Conservation (phyloP, 495 filamentous ascomycete genomes). For the Aspergillus nidulans region DNA sequence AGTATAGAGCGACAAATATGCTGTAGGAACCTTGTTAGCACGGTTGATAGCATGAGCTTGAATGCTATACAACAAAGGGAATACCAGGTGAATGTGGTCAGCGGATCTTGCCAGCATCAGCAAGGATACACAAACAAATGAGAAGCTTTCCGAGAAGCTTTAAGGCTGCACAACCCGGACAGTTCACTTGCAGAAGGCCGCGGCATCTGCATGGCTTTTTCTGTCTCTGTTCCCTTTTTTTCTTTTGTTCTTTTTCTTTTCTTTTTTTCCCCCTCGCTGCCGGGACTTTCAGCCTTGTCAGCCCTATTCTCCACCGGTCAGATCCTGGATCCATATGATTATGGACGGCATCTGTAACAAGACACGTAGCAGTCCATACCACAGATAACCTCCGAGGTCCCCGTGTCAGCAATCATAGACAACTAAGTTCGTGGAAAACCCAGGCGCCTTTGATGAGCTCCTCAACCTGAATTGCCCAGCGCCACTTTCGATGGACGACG, state of each 20-base stretch:
- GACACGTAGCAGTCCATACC: constrained; percentile 29
- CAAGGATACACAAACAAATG: background rate
- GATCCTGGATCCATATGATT: constrained; percentile 18
- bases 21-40: no score
- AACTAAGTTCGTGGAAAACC: background rate
- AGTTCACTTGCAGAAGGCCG: constrained; percentile 26
- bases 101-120: constrained; percentile 12
- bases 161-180: constrained; percentile 21
- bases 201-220: constrained; percentile 18
- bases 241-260: no score
- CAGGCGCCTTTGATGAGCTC: constrained; percentile 10
- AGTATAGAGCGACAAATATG: background rate
- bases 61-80: constrained; percentile 34
- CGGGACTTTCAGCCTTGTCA: constrained; percentile 32
- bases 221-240: constrained; percentile 9
- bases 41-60: no score
- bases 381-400: constrained; percentile 25
- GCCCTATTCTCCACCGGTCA: constrained; percentile 21
- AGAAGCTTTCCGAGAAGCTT: background rate
- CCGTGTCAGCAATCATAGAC: constrained; percentile 24
- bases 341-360: constrained; percentile 1
- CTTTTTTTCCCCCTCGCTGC: no score
- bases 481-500: background rate
- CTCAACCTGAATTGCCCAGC: background rate
- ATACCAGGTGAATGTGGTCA: constrained; percentile 29